Conservation (phyloP, 768 basidiomycete species). For the Mrakia blollopis region DNA sequence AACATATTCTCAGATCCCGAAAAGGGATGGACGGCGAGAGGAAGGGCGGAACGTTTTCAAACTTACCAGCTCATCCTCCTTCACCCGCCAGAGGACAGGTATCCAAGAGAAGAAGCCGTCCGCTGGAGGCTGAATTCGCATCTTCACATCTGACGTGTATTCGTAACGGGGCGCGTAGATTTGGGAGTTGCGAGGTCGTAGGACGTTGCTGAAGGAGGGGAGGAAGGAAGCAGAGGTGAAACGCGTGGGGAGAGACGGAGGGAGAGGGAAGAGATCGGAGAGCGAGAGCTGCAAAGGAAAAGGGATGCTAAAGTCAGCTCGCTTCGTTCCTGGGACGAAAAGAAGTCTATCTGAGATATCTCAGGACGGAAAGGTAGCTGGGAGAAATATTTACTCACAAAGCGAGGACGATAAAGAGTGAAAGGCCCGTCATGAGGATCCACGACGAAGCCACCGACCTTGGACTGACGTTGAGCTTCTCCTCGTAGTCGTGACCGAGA, state of each 20-base stretch:
- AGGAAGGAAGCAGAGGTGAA: too few relatives aligned
- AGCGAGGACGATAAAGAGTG: background rate
- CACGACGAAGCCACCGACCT: background rate
- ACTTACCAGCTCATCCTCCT: slow-evolving; percentile 18
- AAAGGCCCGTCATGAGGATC: slow-evolving; percentile 7
- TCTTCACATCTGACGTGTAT: background rate
- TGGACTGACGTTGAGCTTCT: slow-evolving; percentile 9
- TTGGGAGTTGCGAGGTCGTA: slow-evolving; percentile 1
- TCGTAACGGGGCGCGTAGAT: slow-evolving; percentile 10
- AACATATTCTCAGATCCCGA: too few relatives aligned
- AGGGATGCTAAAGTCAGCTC: background rate
- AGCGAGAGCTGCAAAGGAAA: background rate
- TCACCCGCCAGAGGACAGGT: background rate
- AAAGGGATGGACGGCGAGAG: background rate
- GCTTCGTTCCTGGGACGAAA: background rate
- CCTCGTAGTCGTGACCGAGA: too few relatives aligned
- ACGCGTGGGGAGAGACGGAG: background rate
- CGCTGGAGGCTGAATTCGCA: background rate
- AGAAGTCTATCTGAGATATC: background rate
- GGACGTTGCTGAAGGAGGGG: background rate
- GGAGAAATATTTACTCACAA: background rate
- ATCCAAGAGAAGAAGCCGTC: background rate
- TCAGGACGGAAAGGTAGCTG: background rate
- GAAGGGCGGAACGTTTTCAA: background rate
- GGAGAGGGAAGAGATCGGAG: background rate